Conservation (phyloP, 208 protist species). For the Baffinella frigidus region DNA sequence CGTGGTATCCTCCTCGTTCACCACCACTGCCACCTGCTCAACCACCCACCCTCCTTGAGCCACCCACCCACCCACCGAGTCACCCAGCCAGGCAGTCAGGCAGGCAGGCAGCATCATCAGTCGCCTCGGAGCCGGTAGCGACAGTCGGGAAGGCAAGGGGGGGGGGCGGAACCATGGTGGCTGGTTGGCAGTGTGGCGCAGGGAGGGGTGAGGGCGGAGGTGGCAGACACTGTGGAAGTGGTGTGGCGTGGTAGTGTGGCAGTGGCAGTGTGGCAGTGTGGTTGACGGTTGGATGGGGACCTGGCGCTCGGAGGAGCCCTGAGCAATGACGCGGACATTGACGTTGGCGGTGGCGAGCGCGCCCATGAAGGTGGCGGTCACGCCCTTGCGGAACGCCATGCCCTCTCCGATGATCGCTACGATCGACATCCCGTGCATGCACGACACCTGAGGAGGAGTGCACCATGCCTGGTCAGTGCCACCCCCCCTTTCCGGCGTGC, state of each 20-base stretch:
- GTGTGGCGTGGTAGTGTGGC: not conserved
- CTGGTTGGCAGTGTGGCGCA: no score
- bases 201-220: no score
- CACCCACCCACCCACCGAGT: not conserved
- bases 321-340: constrained; percentile 53
- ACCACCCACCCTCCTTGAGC: not conserved
- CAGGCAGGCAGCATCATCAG: no score
- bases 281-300: not conserved
- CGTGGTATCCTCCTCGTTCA: constrained; percentile 44
- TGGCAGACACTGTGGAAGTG: no score
- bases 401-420: constrained; percentile 59
- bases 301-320: constrained; percentile 60
- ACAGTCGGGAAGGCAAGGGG: no score
- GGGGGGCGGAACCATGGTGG: no score
- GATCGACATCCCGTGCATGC: not conserved
- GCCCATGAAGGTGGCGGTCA: constrained; percentile 13
- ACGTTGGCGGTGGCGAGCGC: constrained; percentile 39
- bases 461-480: no score
- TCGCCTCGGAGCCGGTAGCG: no score
- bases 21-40: constrained; percentile 14
- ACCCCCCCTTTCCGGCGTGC: no score
- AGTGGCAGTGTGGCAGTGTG: not conserved
- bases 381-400: constrained; percentile 17
- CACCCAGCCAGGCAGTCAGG: no score
- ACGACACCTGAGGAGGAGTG: not conserved